These are phyloP conservation scores for Inga oerstediana DNA, from an alignment of 306 rosid species.

Conservation along the genomic window DNA sequence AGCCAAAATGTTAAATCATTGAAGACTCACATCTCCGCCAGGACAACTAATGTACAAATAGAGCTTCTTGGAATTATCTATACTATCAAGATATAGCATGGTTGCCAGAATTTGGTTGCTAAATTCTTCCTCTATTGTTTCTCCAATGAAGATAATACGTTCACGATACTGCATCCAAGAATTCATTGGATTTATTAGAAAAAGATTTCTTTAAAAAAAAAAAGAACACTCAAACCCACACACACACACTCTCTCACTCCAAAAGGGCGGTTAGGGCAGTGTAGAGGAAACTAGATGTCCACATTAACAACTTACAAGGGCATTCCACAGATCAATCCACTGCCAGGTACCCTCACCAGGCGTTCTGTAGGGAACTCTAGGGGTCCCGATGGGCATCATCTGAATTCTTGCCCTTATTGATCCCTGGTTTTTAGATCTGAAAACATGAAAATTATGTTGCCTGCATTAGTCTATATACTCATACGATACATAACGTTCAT, in stretches of 20 bases:
- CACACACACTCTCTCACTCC: not conserved
- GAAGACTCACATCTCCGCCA: constrained; percentile 93
- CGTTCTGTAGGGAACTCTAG: constrained; percentile 80
- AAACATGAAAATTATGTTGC: constrained; percentile 28
- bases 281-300: constrained; percentile 21
- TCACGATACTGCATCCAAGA: constrained; percentile 86
- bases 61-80: constrained; percentile 65
- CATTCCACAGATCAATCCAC: constrained; percentile 99
- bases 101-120: constrained; percentile 94
- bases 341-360: constrained; percentile 95
- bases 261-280: not conserved
- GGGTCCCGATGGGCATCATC: constrained; percentile 97
- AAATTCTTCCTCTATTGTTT: constrained; percentile 82
- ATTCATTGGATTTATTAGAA: constrained; percentile 31
- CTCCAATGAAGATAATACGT: constrained; percentile 83
- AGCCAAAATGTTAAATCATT: constrained; percentile 15
- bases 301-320: constrained; percentile 68
- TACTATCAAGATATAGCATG: constrained; percentile 85
- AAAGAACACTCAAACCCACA: too few species aligned
- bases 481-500: not conserved
- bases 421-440: constrained; percentile 58
- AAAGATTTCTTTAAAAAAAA: not conserved
- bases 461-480: constrained; percentile 26
- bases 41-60: constrained; percentile 88
- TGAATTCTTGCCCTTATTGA: constrained; percentile 60